Conservation (phyloP, 805 yeast genomes). For the Candida endomychidarum region DNA sequence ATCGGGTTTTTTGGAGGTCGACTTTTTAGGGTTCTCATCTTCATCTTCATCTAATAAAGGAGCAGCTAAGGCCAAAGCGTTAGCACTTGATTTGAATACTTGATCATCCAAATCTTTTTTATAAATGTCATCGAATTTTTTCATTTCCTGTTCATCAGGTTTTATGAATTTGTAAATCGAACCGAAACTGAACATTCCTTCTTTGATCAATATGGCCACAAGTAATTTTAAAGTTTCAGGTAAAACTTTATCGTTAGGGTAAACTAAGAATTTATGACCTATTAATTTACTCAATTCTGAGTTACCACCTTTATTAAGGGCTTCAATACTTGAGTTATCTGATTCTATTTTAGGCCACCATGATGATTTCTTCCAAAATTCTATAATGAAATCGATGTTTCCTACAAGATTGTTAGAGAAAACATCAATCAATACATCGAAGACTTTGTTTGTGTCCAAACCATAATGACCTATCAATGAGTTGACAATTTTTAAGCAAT, state of each 20-base stretch:
- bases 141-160: conserved; percentile 53
- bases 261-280: conserved; percentile 42
- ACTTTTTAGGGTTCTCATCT: not conserved
- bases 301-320: conserved; percentile 52
- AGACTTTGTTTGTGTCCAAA: conserved; percentile 68
- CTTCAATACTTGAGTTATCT: conserved; percentile 30
- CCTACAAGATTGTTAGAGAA: conserved; percentile 45
- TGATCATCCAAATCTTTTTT: conserved; percentile 51
- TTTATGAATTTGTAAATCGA: conserved; percentile 55
- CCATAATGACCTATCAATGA: conserved; percentile 70
- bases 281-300: conserved; percentile 54
- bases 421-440: conserved; percentile 62
- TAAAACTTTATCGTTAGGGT: conserved; percentile 29
- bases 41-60: conserved; percentile 71
- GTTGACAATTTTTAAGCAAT: conserved; percentile 49
- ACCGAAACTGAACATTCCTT: conserved; percentile 64
- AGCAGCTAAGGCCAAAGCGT: conserved; percentile 85
- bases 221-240: conserved; percentile 47
- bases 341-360: conserved; percentile 63
- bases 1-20: not conserved
- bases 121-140: conserved; percentile 42
- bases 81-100: conserved; percentile 61
- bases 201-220: conserved; percentile 59
- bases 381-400: conserved; percentile 47
- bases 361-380: conserved; percentile 50